phyloP scores from a whole-genome alignment of 1,139 yeast species.

The Lodderomyces jiufengensis region DNA sequence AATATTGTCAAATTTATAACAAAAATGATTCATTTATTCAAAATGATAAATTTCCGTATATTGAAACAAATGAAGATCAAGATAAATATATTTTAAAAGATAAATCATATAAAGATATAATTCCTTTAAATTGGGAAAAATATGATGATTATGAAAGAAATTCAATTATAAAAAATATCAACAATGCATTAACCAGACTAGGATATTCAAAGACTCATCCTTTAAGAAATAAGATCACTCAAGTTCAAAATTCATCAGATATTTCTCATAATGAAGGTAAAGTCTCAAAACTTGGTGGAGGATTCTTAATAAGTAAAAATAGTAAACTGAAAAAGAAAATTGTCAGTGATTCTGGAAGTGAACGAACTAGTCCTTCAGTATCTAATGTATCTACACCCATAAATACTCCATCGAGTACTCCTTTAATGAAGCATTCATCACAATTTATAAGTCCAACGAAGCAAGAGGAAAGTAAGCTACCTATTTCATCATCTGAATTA shows the following conservation, averaged over 20 bases:
- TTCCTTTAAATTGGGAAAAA: slow-evolving; percentile 37
- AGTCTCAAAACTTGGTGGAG: slow-evolving; percentile 2
- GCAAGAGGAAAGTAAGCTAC: too few relatives aligned
- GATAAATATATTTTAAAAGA: slow-evolving; percentile 32
- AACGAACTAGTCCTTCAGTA: slow-evolving; percentile 16
- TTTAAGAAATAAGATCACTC: slow-evolving; percentile 31
- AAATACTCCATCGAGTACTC: slow-evolving; percentile 3
- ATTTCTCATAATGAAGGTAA: neutral
- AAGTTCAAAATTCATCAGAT: neutral
- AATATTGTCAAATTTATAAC: slow-evolving; percentile 29
- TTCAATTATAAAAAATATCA: slow-evolving; percentile 31
- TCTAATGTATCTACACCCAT: too few relatives aligned
- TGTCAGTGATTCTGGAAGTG: slow-evolving; percentile 1
- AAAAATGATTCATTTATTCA: slow-evolving; percentile 31
- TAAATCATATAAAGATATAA: slow-evolving; percentile 39
- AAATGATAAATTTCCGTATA: slow-evolving; percentile 31
- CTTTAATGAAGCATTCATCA: neutral
- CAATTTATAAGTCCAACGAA: neutral
- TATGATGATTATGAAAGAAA: slow-evolving; percentile 34
- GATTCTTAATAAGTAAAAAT: neutral
- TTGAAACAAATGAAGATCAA: slow-evolving; percentile 4
- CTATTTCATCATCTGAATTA: too few relatives aligned
- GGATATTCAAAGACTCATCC: slow-evolving; percentile 48
- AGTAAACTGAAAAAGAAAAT: slow-evolving; percentile 5
- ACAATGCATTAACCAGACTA: slow-evolving; percentile 40